Evolutionary conservation across 208 protist species (phyloP), one percentile per base, ranked within the genome.

Genomic region (Wallacemonas sp.): DNA sequence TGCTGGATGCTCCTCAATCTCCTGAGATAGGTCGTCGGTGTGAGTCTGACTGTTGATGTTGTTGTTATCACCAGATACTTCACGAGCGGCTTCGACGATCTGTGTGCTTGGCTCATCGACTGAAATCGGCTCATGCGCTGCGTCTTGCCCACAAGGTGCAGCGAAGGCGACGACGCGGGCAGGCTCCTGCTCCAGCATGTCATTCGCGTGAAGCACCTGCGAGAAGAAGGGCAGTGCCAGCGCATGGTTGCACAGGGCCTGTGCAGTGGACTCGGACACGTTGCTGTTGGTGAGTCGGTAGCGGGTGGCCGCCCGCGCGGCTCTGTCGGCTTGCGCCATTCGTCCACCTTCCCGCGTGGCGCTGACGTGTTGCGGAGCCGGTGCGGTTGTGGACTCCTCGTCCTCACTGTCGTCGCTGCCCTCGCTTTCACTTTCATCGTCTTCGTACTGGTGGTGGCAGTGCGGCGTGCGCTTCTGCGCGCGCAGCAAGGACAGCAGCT

Each of bases 401-500:
- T n/a, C n/a, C n/a, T n/a, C n/a, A n/a, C n/a, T n/a, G 23, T 66
- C 52, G 27, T 46, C 44, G 2, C 44, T 36, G 24, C 16, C 47
- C 9, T 44, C 23, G 64, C 19, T 29, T 5, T 70, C 54, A n/a
- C 21, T 30, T 14, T 55, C 44, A 6, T 56, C 36, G 26, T 60
- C 63, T 1, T 58, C 44, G 8, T 61, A 17, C 23, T 36, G 26
- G 9, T 5, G 9, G 19, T 5, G 16, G 52, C 52, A 58, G 52
- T 38, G 61, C 0, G 79, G 78, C 5, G 68, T 67, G 14, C 47
- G 88, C 79, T 19, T 71, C 47, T 60, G 48, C 21, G 36, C 34
- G 5, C 67, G 75, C n/a, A 92, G 95, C 88, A 85, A 83, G 81
- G 27, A 72, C 84, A 80, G 65, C 39, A 90, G 49, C 29, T 62